Evolutionary conservation across 768 basidiomycete genomes (phyloP).

Genomic region (Leucosporidium scottii): DNA sequence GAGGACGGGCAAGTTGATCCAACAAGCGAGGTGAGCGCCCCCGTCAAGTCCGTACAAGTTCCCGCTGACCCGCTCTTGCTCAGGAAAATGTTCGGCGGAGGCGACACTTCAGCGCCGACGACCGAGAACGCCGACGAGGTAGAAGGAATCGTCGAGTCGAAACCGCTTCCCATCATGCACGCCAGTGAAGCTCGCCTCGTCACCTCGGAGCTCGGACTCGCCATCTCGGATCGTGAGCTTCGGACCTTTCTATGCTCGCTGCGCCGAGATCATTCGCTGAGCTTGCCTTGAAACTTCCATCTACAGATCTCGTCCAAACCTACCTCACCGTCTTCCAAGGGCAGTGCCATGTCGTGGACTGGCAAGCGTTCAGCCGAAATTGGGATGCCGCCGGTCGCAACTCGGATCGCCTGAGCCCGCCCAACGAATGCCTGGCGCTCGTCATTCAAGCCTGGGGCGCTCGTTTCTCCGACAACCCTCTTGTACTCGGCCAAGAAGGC

Average conservation of each 20-base stretch:
- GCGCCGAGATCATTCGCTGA: too few relatives aligned
- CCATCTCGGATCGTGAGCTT: neutral
- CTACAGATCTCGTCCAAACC: conserved; percentile 7
- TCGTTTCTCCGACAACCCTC: conserved; percentile 8
- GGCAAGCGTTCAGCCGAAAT: neutral
- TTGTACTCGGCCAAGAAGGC: conserved; percentile 7
- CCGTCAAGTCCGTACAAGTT: neutral
- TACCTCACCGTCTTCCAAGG: conserved; percentile 18
- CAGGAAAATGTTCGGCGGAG: neutral
- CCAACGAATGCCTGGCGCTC: conserved; percentile 21
- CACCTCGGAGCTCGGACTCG: neutral
- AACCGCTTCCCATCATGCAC: neutral
- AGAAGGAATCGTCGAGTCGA: too few relatives aligned
- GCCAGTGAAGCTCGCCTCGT: neutral
- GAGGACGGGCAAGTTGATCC: conserved; percentile 21
- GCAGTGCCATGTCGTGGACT: conserved; percentile 24
- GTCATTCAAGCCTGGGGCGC: conserved; percentile 22
- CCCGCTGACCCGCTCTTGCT: neutral
- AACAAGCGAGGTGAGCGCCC: conserved; percentile 15
- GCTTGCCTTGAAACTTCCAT: too few relatives aligned
- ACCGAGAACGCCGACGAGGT: neutral
- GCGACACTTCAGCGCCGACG: neutral
- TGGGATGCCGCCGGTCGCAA: conserved; percentile 16
- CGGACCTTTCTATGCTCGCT: neutral
- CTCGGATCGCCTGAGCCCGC: conserved; percentile 1